Evolutionary conservation across 306 rosid genomes (phyloP).

Genomic region (Aeschynomene evenia): DNA sequence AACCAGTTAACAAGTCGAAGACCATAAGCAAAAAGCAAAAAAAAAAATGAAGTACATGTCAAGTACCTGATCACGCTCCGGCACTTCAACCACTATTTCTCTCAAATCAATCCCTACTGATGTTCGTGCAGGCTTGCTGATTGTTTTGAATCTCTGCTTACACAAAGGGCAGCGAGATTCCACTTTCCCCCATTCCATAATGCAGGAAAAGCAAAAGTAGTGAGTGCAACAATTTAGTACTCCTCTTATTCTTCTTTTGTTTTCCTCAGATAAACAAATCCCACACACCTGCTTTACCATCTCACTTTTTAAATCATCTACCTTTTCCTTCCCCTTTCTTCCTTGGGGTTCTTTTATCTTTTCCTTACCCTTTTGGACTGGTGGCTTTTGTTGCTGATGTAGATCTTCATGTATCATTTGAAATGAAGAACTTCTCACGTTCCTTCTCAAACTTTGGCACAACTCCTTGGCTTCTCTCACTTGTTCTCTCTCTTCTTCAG

Average conservation of each 20-base stretch:
- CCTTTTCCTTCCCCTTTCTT: constrained; percentile 75
- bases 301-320: constrained; percentile 63
- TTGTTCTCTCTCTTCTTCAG: constrained; percentile 99
- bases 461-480: constrained; percentile 80
- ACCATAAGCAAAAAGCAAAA: constrained; percentile 4
- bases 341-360: constrained; percentile 66
- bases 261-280: constrained; percentile 92
- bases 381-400: constrained; percentile 52
- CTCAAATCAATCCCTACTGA: constrained; percentile 62
- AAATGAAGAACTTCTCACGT: constrained; percentile 52
- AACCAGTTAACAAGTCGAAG: constrained; percentile 22
- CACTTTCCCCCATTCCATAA: constrained; percentile 98
- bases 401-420: constrained; percentile 29
- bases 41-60: constrained; percentile 1
- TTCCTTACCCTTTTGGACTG: constrained; percentile 82
- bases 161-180: constrained; percentile 98
- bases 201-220: constrained; percentile 88
- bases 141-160: constrained; percentile 91
- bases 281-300: constrained; percentile 84
- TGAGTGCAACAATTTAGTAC: constrained; percentile 86
- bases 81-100: constrained; percentile 68
- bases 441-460: constrained; percentile 47
- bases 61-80: constrained; percentile 96
- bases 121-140: constrained; percentile 71
- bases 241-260: constrained; percentile 88